These are phyloP conservation scores for Massarina eburnea DNA, from an alignment of 2,329 filamentous ascomycete species.

Conservation along the genomic window DNA sequence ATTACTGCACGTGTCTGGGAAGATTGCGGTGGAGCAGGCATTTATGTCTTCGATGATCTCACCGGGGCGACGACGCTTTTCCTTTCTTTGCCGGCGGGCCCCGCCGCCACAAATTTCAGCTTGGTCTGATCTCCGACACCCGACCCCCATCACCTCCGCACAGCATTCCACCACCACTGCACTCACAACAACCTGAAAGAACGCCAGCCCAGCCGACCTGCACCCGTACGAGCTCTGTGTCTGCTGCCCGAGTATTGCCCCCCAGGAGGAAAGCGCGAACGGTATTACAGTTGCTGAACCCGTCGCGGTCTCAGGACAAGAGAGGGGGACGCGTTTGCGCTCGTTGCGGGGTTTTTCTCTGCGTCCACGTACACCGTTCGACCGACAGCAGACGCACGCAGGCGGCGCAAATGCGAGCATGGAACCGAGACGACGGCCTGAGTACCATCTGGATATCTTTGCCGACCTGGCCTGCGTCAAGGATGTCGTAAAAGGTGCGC, in stretches of 20 bases:
- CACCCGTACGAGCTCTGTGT: too few relatives aligned
- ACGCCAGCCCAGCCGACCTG: not conserved
- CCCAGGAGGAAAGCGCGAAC: not conserved
- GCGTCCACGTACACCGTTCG: not conserved
- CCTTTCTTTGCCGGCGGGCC: conserved; percentile 3
- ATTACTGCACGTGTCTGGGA: not conserved
- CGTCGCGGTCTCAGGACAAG: not conserved
- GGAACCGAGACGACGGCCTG: conserved; percentile 70
- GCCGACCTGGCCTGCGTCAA: conserved; percentile 86
- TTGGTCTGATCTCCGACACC: not conserved
- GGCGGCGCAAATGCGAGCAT: conserved; percentile 47
- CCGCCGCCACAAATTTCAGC: conserved; percentile 18
- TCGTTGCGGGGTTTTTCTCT: not conserved
- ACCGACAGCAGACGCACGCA: conserved; percentile 3
- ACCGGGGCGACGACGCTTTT: not conserved
- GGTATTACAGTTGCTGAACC: not conserved
- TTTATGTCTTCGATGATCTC: conserved; percentile 1
- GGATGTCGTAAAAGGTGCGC: conserved; percentile 85
- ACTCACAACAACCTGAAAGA: not conserved
- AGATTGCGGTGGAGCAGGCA: not conserved
- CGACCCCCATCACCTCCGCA: not conserved
- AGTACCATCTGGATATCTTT: conserved; percentile 93
- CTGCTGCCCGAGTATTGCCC: too few relatives aligned
- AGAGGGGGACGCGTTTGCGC: not conserved
- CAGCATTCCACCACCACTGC: not conserved